Evolutionary conservation across 805 yeast species (phyloP).

Genomic region (Tetrapisispora fleetii): DNA sequence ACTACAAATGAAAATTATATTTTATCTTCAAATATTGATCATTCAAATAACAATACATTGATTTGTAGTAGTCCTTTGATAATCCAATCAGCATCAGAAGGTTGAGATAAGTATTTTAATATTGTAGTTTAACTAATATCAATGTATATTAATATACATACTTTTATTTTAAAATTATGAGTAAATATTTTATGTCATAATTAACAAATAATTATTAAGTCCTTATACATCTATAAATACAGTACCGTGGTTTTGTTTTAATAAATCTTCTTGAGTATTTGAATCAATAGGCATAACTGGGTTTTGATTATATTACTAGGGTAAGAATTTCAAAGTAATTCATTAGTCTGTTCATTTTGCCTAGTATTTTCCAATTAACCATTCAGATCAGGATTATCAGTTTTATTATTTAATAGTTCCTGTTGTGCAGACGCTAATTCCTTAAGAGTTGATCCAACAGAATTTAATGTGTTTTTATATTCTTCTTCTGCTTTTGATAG

Average conservation of each 20-base stretch:
- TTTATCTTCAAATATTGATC: background rate
- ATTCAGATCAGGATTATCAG: background rate
- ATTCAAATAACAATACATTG: background rate
- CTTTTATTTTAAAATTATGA: too few species aligned
- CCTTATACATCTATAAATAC: too few species aligned
- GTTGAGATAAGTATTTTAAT: background rate
- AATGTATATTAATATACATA: too few species aligned
- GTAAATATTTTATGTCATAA: too few species aligned
- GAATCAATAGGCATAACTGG: too few species aligned
- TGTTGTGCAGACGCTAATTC: slow-evolving; percentile 67
- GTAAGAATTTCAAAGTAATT: background rate
- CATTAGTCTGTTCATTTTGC: background rate
- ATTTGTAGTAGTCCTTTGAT: background rate
- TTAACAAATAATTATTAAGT: too few species aligned
- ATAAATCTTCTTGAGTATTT: too few species aligned
- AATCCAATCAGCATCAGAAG: background rate
- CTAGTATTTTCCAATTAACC: background rate
- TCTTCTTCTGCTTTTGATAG: slow-evolving; percentile 46
- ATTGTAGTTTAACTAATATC: background rate
- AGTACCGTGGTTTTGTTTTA: too few species aligned
- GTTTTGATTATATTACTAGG: background rate
- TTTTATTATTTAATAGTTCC: slow-evolving; percentile 35
- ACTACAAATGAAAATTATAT: background rate
- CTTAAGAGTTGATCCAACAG: slow-evolving; percentile 62
- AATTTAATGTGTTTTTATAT: slow-evolving; percentile 60